Evolutionary conservation across 106 monocot species (phyloP), one percentile per base, ranked within the genome.

Genomic region (Dendrobium officinale): DNA sequence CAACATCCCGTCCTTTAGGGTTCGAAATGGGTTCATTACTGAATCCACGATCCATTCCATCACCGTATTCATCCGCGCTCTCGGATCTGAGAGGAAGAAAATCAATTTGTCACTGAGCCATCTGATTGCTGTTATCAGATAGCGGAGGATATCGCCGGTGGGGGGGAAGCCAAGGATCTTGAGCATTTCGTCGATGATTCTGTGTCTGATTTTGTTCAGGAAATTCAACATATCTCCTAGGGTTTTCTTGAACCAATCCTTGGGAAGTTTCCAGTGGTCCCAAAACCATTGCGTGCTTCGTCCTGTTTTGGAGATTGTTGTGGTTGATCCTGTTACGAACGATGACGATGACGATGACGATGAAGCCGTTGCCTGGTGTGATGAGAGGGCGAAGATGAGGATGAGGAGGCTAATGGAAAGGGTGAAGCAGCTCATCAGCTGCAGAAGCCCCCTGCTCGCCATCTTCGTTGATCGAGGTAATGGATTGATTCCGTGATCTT

Each of bases 1-100:
- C 5, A 4, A 1, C 73, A 73, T 73, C 10, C 68, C 68, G 16
- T 42, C 41, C 27, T 13, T 18, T 11, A 73, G 15, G 2, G 13
- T 73, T 17, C 4, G 13, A 37, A 73, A 73, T 2, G 73, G 73
- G 41, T 37, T 73, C 5, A 73, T 11, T 9, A 26, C 17, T 3
- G 73, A 73, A 42, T 73, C 41, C 26, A 73, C 73, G 73, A 73
- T 73, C 73, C 73, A 73, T 10, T 73, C 41, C 40, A 73, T 42
- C 17, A 19, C 73, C 73, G 73, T 73, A 9, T 37, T 9, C 10
- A 41, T 18, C 41, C 3, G 41, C 37, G 24, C 41, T 5, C 11
- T 5, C 2, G 33, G 11, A 73, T 73, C 15, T 2, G 15, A 37
- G 41, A 73, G 9, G 29, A 73, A 22, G 15, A 2, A 37, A 3